Conservation (phyloP, 768 basidiomycete species). For the Podaxis sp. region DNA sequence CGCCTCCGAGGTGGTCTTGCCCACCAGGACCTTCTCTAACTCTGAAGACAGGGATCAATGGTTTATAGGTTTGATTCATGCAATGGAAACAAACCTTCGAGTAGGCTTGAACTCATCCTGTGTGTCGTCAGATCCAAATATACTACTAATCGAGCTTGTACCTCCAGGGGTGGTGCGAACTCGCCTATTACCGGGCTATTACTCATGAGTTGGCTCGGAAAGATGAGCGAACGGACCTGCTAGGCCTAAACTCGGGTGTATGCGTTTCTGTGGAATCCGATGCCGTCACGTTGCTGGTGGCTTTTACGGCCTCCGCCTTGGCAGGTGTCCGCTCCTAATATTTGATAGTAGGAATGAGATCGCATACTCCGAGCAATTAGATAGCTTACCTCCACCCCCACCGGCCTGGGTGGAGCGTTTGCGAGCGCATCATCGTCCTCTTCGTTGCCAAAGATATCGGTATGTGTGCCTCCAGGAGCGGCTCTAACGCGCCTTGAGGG, state of each 20-base stretch:
- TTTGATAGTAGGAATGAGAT: neutral
- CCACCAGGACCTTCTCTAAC: slow-evolving; percentile 72
- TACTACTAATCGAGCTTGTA: slow-evolving; percentile 38
- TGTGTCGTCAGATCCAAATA: slow-evolving; percentile 46
- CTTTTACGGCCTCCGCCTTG: neutral
- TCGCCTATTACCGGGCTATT: slow-evolving; percentile 29
- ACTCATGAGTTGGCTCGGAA: neutral
- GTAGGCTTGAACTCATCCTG: slow-evolving; percentile 63
- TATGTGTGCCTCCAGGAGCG: slow-evolving; percentile 51
- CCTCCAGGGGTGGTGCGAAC: slow-evolving; percentile 48
- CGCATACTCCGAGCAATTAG: neutral
- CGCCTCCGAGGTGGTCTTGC: slow-evolving; percentile 53
- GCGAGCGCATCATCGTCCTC: slow-evolving; percentile 59
- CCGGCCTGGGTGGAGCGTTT: slow-evolving; percentile 46
- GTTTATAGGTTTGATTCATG: neutral
- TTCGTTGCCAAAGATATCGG: slow-evolving; percentile 48
- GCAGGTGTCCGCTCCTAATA: neutral
- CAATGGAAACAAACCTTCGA: slow-evolving; percentile 46
- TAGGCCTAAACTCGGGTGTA: slow-evolving; percentile 43
- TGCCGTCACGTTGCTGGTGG: slow-evolving; percentile 18
- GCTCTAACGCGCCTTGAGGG: slow-evolving; percentile 60
- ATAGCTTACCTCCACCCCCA: slow-evolving; percentile 16
- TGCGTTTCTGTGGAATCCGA: slow-evolving; percentile 33
- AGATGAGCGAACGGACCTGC: slow-evolving; percentile 39
- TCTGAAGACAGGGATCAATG: slow-evolving; percentile 32